A percentile compares a stretch with the other conserved stretches of the same genome.
Conservation (phyloP, 2,329 filamentous ascomycete genomes). For the Penicillium janthinellum region DNA sequence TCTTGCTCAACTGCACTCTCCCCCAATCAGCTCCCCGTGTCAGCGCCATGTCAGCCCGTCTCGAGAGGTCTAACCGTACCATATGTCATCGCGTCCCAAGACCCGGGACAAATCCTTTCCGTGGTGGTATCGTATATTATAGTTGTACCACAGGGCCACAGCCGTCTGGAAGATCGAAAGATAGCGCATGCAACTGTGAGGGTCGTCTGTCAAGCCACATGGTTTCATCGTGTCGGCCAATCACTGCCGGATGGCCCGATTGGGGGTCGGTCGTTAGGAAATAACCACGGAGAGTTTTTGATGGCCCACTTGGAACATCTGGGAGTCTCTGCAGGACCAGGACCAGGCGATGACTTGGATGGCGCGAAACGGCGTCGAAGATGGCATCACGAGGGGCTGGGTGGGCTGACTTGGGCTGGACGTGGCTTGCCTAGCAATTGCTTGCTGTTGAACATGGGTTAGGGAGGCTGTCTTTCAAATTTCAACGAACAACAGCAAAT, state of each 20-base stretch:
- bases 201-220: constrained; percentile 24
- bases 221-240: constrained; percentile 21
- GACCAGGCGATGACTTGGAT: not conserved
- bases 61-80: not conserved
- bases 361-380: not conserved
- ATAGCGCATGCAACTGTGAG: constrained; percentile 23
- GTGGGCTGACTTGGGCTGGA: not conserved
- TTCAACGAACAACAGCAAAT: too few species aligned
- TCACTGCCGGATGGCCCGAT: constrained; percentile 12
- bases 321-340: not conserved
- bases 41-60: constrained; percentile 3
- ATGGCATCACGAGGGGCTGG: not conserved
- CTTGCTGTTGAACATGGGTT: not conserved
- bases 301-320: not conserved
- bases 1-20: not conserved
- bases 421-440: not conserved
- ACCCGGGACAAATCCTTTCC: too few species aligned
- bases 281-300: not conserved
- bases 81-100: not conserved
- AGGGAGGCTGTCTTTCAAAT: too few species aligned
- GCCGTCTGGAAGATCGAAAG: not conserved
- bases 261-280: constrained; percentile 6
- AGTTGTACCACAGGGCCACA: too few species aligned
- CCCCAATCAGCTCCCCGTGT: not conserved
- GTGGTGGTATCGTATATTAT: too few species aligned